Percentiles rank a stretch among this genome's conserved stretches.
Conservation (phyloP, 1,139 yeast species). For the Entelexis paramagnoliae region DNA sequence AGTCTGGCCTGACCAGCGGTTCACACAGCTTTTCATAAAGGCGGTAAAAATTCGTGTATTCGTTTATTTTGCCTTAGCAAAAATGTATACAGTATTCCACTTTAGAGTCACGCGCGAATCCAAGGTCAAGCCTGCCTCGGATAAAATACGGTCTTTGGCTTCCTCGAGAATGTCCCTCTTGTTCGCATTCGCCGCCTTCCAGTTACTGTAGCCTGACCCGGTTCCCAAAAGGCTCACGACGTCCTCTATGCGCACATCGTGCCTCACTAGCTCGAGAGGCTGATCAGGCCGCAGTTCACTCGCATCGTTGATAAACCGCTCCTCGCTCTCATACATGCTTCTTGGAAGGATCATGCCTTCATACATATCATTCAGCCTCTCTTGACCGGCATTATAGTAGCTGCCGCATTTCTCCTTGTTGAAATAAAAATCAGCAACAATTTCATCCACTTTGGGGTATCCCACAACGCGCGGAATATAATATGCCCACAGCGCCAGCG, state of each 20-base stretch:
- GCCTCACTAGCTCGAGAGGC: conserved; percentile 28
- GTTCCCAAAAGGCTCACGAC: conserved; percentile 44
- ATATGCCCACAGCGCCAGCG: conserved; percentile 72
- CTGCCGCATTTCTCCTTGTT: conserved; percentile 16
- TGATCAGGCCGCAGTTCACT: conserved; percentile 27
- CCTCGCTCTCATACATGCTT: conserved; percentile 9
- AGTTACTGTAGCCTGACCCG: conserved; percentile 61
- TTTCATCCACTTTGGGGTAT: conserved; percentile 12
- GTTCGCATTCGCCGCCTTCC: conserved; percentile 40
- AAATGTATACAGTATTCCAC: conserved; percentile 15
- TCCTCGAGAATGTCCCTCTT: conserved; percentile 29
- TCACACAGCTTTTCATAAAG: no score
- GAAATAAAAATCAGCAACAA: conserved; percentile 8
- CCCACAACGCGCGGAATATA: conserved; percentile 42
- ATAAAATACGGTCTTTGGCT: conserved; percentile 33
- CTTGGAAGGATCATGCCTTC: conserved; percentile 12
- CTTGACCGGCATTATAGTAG: conserved; percentile 21
- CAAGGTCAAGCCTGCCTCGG: conserved; percentile 4
- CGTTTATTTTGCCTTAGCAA: conserved; percentile 10
- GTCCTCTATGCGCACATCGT: conserved; percentile 35
- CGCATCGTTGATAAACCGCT: conserved; percentile 3
- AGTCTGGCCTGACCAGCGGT: no score
- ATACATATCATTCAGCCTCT: conserved; percentile 11
- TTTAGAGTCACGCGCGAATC: conserved; percentile 13
- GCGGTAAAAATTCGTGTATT: no score